Conservation (phyloP, 768 basidiomycete species). For the Mycena belliarum region DNA sequence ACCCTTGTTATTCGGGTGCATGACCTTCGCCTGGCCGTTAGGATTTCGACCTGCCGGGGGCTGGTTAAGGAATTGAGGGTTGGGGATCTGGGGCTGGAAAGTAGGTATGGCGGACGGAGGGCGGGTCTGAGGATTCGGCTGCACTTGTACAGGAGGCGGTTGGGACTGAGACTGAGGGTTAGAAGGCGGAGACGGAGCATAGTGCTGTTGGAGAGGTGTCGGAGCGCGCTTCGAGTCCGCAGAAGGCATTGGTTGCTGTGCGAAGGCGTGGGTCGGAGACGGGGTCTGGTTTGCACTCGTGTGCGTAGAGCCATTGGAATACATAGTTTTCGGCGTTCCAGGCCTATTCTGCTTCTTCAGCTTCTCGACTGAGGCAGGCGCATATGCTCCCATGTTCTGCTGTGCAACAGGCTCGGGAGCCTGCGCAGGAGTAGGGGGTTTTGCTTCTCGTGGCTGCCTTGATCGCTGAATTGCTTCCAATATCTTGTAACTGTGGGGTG, state of each 20-base stretch:
- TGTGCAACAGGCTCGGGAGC: neutral
- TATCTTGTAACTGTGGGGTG: conserved; percentile 50
- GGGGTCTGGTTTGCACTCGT: conserved; percentile 20
- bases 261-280: conserved; percentile 23
- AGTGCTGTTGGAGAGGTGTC: conserved; percentile 19
- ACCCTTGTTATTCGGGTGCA: conserved; percentile 2
- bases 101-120: conserved; percentile 23
- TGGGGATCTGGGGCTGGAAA: conserved; percentile 24
- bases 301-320: conserved; percentile 15
- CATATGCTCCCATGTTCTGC: neutral
- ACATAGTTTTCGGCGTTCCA: conserved; percentile 16
- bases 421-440: conserved; percentile 16
- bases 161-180: conserved; percentile 28
- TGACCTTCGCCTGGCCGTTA: conserved; percentile 10
- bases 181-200: conserved; percentile 30
- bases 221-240: conserved; percentile 19
- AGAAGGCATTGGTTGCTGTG: conserved; percentile 13
- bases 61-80: conserved; percentile 24
- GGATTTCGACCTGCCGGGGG: conserved; percentile 21
- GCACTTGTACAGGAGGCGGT: conserved; percentile 23
- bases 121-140: conserved; percentile 21
- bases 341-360: conserved; percentile 28
- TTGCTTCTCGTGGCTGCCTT: conserved; percentile 15
- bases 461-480: conserved; percentile 47
- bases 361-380: conserved; percentile 21